Conservation (phyloP, 1,284 basidiomycete genomes). For the Melanopsichium pennsylvanicum region DNA sequence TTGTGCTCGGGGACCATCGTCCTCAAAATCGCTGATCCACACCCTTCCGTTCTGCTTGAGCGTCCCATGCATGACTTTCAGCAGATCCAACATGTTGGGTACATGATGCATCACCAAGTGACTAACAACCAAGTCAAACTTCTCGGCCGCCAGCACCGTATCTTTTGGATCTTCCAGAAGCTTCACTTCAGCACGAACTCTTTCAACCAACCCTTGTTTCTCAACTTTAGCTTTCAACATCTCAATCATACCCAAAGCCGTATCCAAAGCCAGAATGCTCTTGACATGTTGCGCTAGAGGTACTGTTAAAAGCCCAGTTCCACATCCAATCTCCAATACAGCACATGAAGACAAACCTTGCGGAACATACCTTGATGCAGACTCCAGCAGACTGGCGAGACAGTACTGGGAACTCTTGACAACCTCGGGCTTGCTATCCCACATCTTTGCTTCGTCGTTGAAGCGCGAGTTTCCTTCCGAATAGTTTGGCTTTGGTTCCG, state of each 20-base stretch:
- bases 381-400: too few relatives aligned
- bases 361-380: too few relatives aligned
- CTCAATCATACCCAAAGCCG: slow-evolving; percentile 33
- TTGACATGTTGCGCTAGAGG: slow-evolving; percentile 24
- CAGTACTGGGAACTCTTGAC: slow-evolving; percentile 29
- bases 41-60: slow-evolving; percentile 12
- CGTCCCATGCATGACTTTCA: slow-evolving; percentile 24
- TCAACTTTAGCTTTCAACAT: slow-evolving; percentile 34
- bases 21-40: slow-evolving; percentile 42
- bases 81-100: slow-evolving; percentile 24
- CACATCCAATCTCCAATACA: slow-evolving; percentile 43
- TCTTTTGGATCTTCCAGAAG: slow-evolving; percentile 39
- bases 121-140: slow-evolving; percentile 30
- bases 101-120: slow-evolving; percentile 50
- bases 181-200: slow-evolving; percentile 24
- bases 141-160: slow-evolving; percentile 9
- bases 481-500: slow-evolving; percentile 25
- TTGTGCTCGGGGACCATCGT: slow-evolving; percentile 25
- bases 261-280: slow-evolving; percentile 26
- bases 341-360: background rate
- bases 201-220: background rate
- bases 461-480: slow-evolving; percentile 43
- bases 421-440: slow-evolving; percentile 42
- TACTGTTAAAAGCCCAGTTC: slow-evolving; percentile 35
- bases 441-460: slow-evolving; percentile 33